A percentile compares a stretch with the other conserved stretches of the same genome.
phyloP scores from a whole-genome alignment of 108 stramenopile species.

The Discostella stelligeroides region DNA sequence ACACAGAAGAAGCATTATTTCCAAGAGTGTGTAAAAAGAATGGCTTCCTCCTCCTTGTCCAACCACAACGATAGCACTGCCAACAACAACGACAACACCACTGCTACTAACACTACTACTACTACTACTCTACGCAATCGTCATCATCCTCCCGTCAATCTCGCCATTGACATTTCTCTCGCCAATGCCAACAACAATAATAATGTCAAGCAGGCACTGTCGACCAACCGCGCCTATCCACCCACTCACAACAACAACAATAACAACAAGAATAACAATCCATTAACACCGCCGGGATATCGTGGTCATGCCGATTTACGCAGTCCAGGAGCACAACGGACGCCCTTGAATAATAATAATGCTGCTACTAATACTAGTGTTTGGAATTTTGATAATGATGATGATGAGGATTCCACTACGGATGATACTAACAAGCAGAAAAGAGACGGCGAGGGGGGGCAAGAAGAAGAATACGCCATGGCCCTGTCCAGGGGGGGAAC shows the following conservation, averaged over 20 bases:
- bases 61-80: too few species aligned
- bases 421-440: too few species aligned
- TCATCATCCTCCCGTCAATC: not conserved
- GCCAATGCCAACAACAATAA: not conserved
- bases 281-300: slow-evolving; percentile 52
- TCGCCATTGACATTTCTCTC: not conserved
- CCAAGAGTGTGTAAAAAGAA: too few species aligned
- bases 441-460: too few species aligned
- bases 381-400: not conserved
- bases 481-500: too few species aligned
- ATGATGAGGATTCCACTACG: too few species aligned
- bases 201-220: not conserved
- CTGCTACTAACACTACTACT: not conserved
- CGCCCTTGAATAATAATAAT: slow-evolving; percentile 50
- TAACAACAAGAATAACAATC: slow-evolving; percentile 3
- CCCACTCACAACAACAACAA: not conserved
- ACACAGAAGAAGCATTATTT: too few species aligned
- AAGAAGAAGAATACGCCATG: too few species aligned
- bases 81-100: not conserved
- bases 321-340: slow-evolving; percentile 69
- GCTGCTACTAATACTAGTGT: slow-evolving; percentile 12
- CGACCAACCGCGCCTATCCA: not conserved
- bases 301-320: slow-evolving; percentile 71
- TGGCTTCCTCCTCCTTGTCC: slow-evolving; percentile 1
- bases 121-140: not conserved